Percentiles rank a stretch among this genome's conserved stretches.
Conservation (phyloP, 441 rosid species). For the Adansonia madagascariensis region DNA sequence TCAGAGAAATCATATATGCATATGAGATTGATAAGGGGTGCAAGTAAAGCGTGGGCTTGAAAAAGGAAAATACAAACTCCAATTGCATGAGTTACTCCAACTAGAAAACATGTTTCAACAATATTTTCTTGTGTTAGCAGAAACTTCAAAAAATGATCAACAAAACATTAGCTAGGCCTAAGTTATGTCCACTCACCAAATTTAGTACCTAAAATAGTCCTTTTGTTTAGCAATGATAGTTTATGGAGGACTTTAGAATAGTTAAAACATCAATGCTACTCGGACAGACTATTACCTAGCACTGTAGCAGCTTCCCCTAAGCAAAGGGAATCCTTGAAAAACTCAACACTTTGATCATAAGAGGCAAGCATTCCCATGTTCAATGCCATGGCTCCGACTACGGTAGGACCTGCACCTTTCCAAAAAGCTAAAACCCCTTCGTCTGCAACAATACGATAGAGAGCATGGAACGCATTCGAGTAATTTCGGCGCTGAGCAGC, state of each 20-base stretch:
- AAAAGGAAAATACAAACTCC: too few species aligned
- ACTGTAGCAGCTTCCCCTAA: conserved; percentile 78
- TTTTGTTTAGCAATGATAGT: too few species aligned
- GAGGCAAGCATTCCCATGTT: conserved; percentile 99
- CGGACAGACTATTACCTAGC: conserved; percentile 49
- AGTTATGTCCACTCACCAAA: neutral
- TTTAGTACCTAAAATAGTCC: neutral
- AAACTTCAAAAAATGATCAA: neutral
- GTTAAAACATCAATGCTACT: neutral
- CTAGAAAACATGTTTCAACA: too few species aligned
- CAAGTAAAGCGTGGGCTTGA: too few species aligned
- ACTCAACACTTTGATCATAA: conserved; percentile 91
- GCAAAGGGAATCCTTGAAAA: conserved; percentile 76
- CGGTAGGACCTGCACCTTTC: conserved; percentile 99
- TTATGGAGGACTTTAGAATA: neutral
- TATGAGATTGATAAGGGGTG: too few species aligned
- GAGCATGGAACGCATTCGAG: conserved; percentile 91
- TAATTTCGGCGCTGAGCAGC: conserved; percentile 88
- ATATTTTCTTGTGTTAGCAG: too few species aligned
- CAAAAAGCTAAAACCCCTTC: conserved; percentile 96
- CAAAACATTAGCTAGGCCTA: neutral
- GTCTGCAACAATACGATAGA: conserved; percentile 72
- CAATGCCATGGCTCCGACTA: conserved; percentile 96
- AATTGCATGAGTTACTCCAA: too few species aligned
- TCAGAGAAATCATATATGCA: too few species aligned